Base-by-base conservation (phyloP, 2,329 filamentous ascomycete species). In the Bipolaris zeicola region DNA sequence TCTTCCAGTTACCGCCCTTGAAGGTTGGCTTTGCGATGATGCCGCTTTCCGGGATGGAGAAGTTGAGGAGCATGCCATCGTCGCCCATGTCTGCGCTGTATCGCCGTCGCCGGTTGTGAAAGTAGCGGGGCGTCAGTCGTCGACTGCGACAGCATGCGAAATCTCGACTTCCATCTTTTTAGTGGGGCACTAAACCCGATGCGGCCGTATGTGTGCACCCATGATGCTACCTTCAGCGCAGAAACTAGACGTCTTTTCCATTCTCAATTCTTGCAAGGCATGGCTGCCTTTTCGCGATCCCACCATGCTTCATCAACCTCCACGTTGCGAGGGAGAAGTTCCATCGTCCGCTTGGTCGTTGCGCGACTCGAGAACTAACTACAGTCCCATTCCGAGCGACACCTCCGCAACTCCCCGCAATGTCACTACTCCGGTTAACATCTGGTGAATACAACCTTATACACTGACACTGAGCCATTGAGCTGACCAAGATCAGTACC, bases 61-160 rank as follows among this genome's bases (percentile, higher is more conserved):
- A 97, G 70, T 98, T 98, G 73, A 98, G 82, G 55, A 97, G 85
- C 86, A 99, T 90, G 66, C 92, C 92, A 87, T 96, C 91, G 81
- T 98, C 93, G 49, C 91, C 91, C 93, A 98, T 97, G 37, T 61
- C 11, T 68, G 61, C 47, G 45, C 28, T 43, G n/a, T 14, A 14
- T 45, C 38, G 42, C 26, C 46, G 51, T 43, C 43, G 50, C 2
- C 41, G 45, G 38, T 45, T 37, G 52, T 22, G 52, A 14, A 36
- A 38, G 36, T 34, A 50, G 44, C 48, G 52, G 55, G 41, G 59
- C 45, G 58, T 39, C 18, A 44, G 55, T 39, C 18, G 45, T 36
- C 11, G 37, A 51, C 18, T 28, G 53, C 44, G 44, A 43, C 36
- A n/a, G 51, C 43, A 47, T 22, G 26, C 31, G 58, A 61, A 61